These are phyloP conservation scores for Backusella psychrophila DNA, from an alignment of 192 early-diverging fungal species.

Conservation along the genomic window DNA sequence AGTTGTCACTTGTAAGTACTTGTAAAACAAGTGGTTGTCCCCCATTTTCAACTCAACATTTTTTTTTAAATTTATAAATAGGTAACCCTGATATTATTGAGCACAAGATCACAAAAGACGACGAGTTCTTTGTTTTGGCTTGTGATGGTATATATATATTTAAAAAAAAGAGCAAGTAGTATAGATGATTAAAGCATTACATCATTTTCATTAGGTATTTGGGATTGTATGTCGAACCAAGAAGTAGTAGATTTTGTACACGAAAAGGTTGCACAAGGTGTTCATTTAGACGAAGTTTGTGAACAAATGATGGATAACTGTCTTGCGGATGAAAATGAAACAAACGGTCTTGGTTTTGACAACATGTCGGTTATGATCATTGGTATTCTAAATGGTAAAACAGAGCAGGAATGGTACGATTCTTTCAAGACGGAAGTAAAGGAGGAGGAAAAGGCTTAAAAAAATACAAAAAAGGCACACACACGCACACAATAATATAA, in stretches of 20 bases:
- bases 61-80: constrained; percentile 14
- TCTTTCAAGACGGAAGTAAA: not conserved
- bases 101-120: constrained; percentile 57
- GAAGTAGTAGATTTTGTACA: constrained; percentile 88
- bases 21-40: too few species aligned
- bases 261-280: constrained; percentile 58
- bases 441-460: not conserved
- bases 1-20: constrained; percentile 75
- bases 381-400: constrained; percentile 77
- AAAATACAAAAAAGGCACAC: not conserved
- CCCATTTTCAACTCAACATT: not conserved
- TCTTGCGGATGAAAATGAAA: constrained; percentile 81
- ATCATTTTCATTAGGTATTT: constrained; percentile 71
- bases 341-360: constrained; percentile 93
- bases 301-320: constrained; percentile 94
- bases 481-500: not conserved
- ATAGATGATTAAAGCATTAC: not conserved
- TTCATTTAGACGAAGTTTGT: constrained; percentile 65
- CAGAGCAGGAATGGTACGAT: constrained; percentile 75
- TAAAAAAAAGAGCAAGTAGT: not conserved
- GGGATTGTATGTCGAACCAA: constrained; percentile 95
- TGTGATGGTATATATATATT: constrained; percentile 77
- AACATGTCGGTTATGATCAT: constrained; percentile 99
- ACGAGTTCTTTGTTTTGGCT: constrained; percentile 94
- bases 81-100: constrained; percentile 83